These are phyloP conservation scores for Neonectria magnoliae DNA, from an alignment of 2,329 filamentous ascomycete species.

Conservation along the genomic window DNA sequence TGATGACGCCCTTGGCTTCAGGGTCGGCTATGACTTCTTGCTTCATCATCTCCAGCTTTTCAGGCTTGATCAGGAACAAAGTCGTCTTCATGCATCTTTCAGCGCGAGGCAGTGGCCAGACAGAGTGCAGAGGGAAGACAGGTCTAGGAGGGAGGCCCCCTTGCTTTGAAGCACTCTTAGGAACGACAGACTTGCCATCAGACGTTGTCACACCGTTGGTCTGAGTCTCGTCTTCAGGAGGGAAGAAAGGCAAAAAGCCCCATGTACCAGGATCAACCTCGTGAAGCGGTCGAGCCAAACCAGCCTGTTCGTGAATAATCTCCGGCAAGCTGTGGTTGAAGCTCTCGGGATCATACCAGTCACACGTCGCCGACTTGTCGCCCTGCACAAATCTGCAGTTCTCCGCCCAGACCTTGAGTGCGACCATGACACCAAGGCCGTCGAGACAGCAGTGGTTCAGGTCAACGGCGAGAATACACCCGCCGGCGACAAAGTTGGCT, in stretches of 20 bases:
- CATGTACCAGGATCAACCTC: constrained; percentile 42
- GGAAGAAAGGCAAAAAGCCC: constrained; percentile 41
- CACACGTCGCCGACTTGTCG: constrained; percentile 37
- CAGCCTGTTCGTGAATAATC: constrained; percentile 42
- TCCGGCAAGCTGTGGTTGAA: constrained; percentile 44
- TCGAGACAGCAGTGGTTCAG: constrained; percentile 43
- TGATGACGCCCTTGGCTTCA: constrained; percentile 35
- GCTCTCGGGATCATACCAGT: constrained; percentile 44
- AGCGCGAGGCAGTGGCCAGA: constrained; percentile 44
- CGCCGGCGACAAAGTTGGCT: constrained; percentile 46
- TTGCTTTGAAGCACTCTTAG: background rate
- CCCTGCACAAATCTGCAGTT: constrained; percentile 43
- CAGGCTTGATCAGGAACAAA: constrained; percentile 45
- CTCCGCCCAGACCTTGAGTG: constrained; percentile 46
- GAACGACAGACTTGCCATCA: background rate
- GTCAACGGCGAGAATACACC: constrained; percentile 42
- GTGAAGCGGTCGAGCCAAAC: constrained; percentile 29
- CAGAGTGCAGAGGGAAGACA: constrained; percentile 38
- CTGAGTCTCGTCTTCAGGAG: background rate
- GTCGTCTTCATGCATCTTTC: constrained; percentile 42
- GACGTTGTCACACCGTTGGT: no score
- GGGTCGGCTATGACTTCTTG: constrained; percentile 41
- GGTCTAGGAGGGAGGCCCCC: constrained; percentile 34
- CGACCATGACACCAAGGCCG: constrained; percentile 42
- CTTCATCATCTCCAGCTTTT: constrained; percentile 45